Evolutionary conservation across 345 rosid species (phyloP), one percentile per base, ranked within the genome.

Genomic region (Gossypium anomalum): DNA sequence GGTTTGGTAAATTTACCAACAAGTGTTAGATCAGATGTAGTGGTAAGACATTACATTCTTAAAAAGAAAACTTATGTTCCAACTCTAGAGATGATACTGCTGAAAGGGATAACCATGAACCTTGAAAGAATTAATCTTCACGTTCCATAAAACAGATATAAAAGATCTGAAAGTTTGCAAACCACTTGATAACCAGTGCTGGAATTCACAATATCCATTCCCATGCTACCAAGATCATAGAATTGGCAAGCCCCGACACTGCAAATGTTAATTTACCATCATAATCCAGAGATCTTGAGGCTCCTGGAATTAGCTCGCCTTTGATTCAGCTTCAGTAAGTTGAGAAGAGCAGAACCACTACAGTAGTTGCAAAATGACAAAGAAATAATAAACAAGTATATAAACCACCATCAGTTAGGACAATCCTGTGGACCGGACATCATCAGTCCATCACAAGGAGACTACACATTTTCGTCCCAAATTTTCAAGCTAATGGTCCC

Each of bases 311-410:
- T 9, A 97, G 93, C 43, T 88, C 53, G 85, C 85, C 86, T 85
- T 91, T 55, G 81, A 79, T 81, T 83, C 82, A 16, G 85, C 87
- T 67, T 76, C 85, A 71, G 82, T 90, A 41, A 96, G 86, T 68
- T 85, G 87, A 25, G 97, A 83, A 78, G 75, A 75, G 83, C 98
- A 93, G 82, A 92, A 96, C 48, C 97, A 93, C 97, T 98, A 96
- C 22, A 93, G 83, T 69, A 96, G 86, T 98, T 96, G 87, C 89
- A 68, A 20, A 55, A 62, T 62, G 73, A 56, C 63, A 72, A 74
- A 51, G 66, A 45, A 16, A 48, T 20, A 73, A 57, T 22, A 22
- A 11, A 29, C 14, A 51, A 44, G 20, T 27, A 59, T 67, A 51
- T 57, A 67, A 57, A 27, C 55, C 48, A 34, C 41, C 47, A n/a